These are phyloP conservation scores for Daldinia decipiens DNA, from an alignment of 495 filamentous ascomycete species.

Conservation along the genomic window DNA sequence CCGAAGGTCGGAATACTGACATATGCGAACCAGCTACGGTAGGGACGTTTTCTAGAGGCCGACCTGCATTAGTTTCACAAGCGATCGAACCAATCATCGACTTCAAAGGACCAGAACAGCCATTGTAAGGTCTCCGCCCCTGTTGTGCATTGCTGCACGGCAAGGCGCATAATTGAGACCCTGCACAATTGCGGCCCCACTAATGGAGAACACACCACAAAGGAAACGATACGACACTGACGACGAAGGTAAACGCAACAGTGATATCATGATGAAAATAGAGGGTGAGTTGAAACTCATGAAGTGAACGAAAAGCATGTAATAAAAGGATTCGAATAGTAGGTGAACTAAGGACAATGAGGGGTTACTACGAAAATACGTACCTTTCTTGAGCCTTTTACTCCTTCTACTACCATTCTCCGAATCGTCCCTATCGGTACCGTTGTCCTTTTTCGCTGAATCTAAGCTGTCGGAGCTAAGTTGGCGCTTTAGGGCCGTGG, in stretches of 20 bases:
- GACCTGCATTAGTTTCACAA: slow-evolving; percentile 50
- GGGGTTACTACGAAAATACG: slow-evolving; percentile 33
- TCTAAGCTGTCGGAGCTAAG: slow-evolving; percentile 78
- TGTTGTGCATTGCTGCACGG: slow-evolving; percentile 21
- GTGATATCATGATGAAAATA: background rate
- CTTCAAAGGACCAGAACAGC: slow-evolving; percentile 5
- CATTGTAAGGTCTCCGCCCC: slow-evolving; percentile 18
- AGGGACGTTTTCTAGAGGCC: slow-evolving; percentile 76
- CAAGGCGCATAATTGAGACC: slow-evolving; percentile 30
- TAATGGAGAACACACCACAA: slow-evolving; percentile 13
- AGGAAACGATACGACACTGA: background rate
- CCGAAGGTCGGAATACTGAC: slow-evolving; percentile 87
- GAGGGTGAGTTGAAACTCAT: background rate
- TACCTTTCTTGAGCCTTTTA: slow-evolving; percentile 94
- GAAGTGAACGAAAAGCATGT: background rate
- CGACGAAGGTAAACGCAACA: background rate
- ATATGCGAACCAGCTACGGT: slow-evolving; percentile 97
- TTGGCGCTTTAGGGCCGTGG: slow-evolving; percentile 80
- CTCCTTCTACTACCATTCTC: slow-evolving; percentile 85
- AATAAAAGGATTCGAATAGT: background rate
- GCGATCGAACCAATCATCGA: slow-evolving; percentile 41
- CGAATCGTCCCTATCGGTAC: slow-evolving; percentile 70
- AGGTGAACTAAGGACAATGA: background rate
- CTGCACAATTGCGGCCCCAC: slow-evolving; percentile 25
- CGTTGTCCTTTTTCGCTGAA: slow-evolving; percentile 65